A percentile compares a stretch with the other conserved stretches of the same genome.
phyloP scores from a whole-genome alignment of 2,329 filamentous ascomycete species.

The Verticillium dahliae region DNA sequence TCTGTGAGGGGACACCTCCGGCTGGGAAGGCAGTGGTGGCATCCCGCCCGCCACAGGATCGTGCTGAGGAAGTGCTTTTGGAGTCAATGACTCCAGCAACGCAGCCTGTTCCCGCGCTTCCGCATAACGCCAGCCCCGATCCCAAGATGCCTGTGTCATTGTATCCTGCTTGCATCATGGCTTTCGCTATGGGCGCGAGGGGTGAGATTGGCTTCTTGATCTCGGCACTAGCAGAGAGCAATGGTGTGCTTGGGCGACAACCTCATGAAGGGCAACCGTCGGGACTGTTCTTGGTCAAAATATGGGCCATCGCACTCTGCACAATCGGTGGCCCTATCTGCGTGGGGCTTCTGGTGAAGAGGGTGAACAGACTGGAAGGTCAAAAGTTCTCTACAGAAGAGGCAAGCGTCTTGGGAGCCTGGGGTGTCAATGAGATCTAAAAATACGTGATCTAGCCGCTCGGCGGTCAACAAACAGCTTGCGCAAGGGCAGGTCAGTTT shows the following conservation, averaged over 20 bases:
- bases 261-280: not conserved
- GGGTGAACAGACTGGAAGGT: constrained; percentile 27
- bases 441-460: too few species aligned
- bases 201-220: constrained; percentile 78
- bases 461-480: too few species aligned
- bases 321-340: constrained; percentile 44
- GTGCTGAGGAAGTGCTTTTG: not conserved
- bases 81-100: not conserved
- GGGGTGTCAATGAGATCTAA: not conserved
- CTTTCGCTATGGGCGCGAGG: constrained; percentile 64
- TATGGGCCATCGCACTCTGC: constrained; percentile 50
- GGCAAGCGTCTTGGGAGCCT: constrained; percentile 8
- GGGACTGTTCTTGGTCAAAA: constrained; percentile 44
- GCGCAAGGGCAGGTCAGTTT: too few species aligned
- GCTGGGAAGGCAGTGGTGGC: not conserved
- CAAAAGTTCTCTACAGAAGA: not conserved
- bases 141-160: constrained; percentile 50
- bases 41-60: not conserved
- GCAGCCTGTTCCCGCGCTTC: too few species aligned
- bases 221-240: constrained; percentile 56
- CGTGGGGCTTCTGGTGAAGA: constrained; percentile 38
- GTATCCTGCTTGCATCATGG: constrained; percentile 61
- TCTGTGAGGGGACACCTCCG: not conserved
- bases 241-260: constrained; percentile 30
- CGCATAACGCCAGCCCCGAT: constrained; percentile 7